These are phyloP conservation scores for Tripterygium wilfordii DNA, from an alignment of 177 flowering plant species.

Conservation along the genomic window DNA sequence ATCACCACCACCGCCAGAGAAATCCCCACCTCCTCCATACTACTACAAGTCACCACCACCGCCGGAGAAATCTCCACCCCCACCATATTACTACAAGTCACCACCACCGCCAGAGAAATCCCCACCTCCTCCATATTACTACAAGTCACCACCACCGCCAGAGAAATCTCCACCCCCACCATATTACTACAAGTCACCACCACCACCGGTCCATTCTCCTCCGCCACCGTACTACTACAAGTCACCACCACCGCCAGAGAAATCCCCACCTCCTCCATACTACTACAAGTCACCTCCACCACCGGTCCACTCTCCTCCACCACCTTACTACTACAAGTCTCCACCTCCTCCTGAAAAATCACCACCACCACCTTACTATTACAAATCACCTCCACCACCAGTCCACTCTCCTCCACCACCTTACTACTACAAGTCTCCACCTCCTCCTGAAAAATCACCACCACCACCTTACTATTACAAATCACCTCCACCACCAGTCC, in stretches of 20 bases:
- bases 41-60: constrained; percentile 19
- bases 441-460: constrained; percentile 8
- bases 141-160: constrained; percentile 24
- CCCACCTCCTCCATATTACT: constrained; percentile 17
- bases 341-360: constrained; percentile 24
- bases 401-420: constrained; percentile 23
- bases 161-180: constrained; percentile 14
- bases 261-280: constrained; percentile 14
- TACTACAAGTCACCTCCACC: constrained; percentile 36
- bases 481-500: constrained; percentile 31
- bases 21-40: constrained; percentile 16
- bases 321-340: constrained; percentile 16
- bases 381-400: constrained; percentile 31
- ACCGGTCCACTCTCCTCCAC: constrained; percentile 7
- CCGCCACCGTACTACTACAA: constrained; percentile 29
- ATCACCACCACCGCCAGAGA: constrained; percentile 21
- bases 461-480: constrained; percentile 33
- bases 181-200: constrained; percentile 21
- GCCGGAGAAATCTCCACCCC: constrained; percentile 9
- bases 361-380: constrained; percentile 24
- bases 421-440: constrained; percentile 22
- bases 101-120: constrained; percentile 16
- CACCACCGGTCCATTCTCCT: constrained; percentile 17
- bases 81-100: constrained; percentile 16
- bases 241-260: constrained; percentile 20